Evolutionary conservation across 2,329 filamentous ascomycete genomes (phyloP), one percentile per base, ranked within the genome.

Genomic region (Escovopsis sp.): DNA sequence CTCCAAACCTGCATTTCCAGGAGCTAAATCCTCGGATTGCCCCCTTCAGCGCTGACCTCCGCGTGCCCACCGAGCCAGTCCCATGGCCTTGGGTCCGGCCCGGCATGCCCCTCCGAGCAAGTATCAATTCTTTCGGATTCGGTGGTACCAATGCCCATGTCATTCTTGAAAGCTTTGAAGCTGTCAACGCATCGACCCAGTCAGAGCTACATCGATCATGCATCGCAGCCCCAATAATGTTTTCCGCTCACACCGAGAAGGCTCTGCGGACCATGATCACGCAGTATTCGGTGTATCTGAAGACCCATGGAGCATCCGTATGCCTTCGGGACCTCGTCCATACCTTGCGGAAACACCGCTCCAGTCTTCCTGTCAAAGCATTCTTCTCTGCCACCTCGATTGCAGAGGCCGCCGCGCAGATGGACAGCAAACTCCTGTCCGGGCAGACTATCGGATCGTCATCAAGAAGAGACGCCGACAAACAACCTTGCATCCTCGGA

Each of bases 101-200:
- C 2, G 43, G 39, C 5, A 23, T 35, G 2, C 36, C 35, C 3
- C 36, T 36, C 2, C 43, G 50, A 2, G 48, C 38, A 3, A 50
- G 47, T 32, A 42, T 55, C 27, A 55, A 55, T 39, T 33, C 19
- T 19, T 33, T 33, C 14, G 19, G 23, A 16, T 64, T 60, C 31
- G 62, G 59, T 15, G 60, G 55, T 17, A 57, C 61, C 14, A 66
- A 65, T 39, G 59, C 55, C 3, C 62, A 65, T 38, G 52, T 52
- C 1, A 57, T 66, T 11, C 39, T 63, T 6, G 56, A 56, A 39
- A 19, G 27, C 8, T 42, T 40, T 29, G 17, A 14, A 13, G 26
- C 19, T 11, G 10, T n/a, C 12, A 13, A 5, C 15, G 15, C n/a
- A n/a, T 8, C 15, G 27, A 30, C 15, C 27, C 18, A 14, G 16